Evolutionary conservation across 306 rosid species (phyloP).

Genomic region (Dalbergia oliveri): DNA sequence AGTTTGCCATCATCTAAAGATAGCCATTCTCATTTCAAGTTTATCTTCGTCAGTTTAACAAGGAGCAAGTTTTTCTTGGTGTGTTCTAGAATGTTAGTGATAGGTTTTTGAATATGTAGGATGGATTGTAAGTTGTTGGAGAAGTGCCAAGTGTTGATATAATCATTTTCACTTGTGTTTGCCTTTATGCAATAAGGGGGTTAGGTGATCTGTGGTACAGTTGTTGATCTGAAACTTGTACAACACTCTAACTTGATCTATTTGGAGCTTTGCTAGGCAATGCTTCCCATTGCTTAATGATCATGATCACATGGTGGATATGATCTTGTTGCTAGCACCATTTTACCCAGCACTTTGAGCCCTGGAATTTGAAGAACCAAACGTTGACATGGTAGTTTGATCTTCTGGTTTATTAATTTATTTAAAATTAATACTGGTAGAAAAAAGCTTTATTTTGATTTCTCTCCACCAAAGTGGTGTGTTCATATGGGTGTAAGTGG

Average conservation of each 20-base stretch:
- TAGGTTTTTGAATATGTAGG: not conserved
- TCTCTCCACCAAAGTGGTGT: too few species aligned
- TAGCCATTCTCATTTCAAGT: not conserved
- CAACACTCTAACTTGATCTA: not conserved
- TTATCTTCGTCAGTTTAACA: not conserved
- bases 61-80: not conserved
- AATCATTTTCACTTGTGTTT: not conserved
- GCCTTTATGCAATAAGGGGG: not conserved
- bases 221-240: not conserved
- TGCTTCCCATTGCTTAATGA: not conserved
- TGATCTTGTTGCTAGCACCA: too few species aligned
- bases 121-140: slow-evolving; percentile 9
- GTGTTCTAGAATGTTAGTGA: not conserved
- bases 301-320: not conserved
- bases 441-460: too few species aligned
- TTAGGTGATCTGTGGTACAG: not conserved
- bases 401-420: not conserved
- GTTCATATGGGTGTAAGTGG: too few species aligned
- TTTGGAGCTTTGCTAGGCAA: not conserved
- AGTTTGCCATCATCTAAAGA: not conserved
- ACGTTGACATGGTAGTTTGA: slow-evolving; percentile 3
- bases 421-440: too few species aligned
- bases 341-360: not conserved
- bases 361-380: not conserved
- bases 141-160: not conserved